phyloP scores from a whole-genome alignment of 352 stramenopile species.

The Globisporangium cederbergense region DNA sequence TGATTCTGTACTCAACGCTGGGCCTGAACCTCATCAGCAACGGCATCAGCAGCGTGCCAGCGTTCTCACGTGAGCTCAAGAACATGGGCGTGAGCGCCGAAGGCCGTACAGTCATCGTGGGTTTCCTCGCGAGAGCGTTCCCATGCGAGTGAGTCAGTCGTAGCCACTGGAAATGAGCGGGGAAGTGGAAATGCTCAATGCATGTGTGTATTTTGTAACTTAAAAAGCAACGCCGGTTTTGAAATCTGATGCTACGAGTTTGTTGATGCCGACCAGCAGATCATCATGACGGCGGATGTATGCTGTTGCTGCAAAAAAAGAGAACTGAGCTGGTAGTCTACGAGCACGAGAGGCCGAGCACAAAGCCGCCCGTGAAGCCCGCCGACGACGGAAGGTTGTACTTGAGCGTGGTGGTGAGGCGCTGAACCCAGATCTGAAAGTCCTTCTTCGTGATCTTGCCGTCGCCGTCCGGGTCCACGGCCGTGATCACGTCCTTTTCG shows the following conservation, averaged over 20 bases:
- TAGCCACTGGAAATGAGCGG: not conserved
- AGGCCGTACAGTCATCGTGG: slow-evolving; percentile 72
- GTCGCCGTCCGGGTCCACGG: slow-evolving; percentile 81
- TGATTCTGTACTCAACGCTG: slow-evolving; percentile 80
- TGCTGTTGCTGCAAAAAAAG: not conserved
- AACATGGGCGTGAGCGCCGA: slow-evolving; percentile 67
- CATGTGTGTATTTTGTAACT: slow-evolving; percentile 1
- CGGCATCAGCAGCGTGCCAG: slow-evolving; percentile 74
- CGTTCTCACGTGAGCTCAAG: slow-evolving; percentile 80
- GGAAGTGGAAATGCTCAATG: not conserved
- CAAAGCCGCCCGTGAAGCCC: slow-evolving; percentile 73
- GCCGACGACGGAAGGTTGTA: slow-evolving; percentile 81
- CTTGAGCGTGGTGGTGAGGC: slow-evolving; percentile 68
- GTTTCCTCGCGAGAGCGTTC: slow-evolving; percentile 74
- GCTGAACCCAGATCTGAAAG: slow-evolving; percentile 71
- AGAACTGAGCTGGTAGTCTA: slow-evolving; percentile 17
- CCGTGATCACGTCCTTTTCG: slow-evolving; percentile 78
- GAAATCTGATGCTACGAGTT: slow-evolving; percentile 2
- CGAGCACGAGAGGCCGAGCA: slow-evolving; percentile 64
- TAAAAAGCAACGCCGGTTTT: not conserved
- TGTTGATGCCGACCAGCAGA: not conserved
- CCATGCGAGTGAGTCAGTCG: slow-evolving; percentile 38
- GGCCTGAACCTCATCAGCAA: slow-evolving; percentile 85
- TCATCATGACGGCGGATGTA: not conserved
- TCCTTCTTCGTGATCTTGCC: slow-evolving; percentile 84